Evolutionary conservation across 805 yeast genomes (phyloP), one percentile per base, ranked within the genome.

Genomic region (Candida boleticola): DNA sequence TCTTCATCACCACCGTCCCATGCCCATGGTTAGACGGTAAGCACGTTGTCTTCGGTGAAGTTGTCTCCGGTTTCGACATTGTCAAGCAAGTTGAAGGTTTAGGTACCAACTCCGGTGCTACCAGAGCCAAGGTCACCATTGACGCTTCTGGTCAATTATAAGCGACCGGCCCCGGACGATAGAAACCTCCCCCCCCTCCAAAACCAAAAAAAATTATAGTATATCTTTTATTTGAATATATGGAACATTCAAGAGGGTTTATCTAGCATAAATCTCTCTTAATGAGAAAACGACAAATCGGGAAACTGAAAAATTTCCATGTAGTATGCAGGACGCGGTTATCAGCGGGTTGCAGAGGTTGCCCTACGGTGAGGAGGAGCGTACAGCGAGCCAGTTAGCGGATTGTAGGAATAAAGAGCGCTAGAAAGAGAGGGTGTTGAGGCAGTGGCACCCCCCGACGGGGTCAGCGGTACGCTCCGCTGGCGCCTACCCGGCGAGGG

Each of bases 1-100:
- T 88, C 70, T 88, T 87, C 73, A 82, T 88, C 62, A 85, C 95
- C 55, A 84, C 90, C 42, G 89, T 82, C 37, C 76, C 82, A 55
- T 76, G 83, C 55, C 83, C 87, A 49, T 83, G 88, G 87, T 77
- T 83, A 64, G 87, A 83, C 58, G 89, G 89, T 47, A 79, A 78
- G 61, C 89, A 83, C 68, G 86, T 81, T 63, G 89, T 83, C 42
- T 83, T 82, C 51, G 89, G 89, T 65, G 88, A 83, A 70, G 88
- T 83, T 42, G 63, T 71, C 46, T 82, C 81, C 42, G 89, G 89
- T 59, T 72, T 68, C 47, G 82, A 77, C 47, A 53, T 76, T 46
- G 82, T 80, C 56, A 74, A 79, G 72, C 65, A 73, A 56, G 69
- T 80, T 48, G 85, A 80, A 67, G 63, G 80, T 43, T 76, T 66